Evolutionary conservation across 306 rosid species (phyloP).

Genomic region (Citrullus amarus): DNA sequence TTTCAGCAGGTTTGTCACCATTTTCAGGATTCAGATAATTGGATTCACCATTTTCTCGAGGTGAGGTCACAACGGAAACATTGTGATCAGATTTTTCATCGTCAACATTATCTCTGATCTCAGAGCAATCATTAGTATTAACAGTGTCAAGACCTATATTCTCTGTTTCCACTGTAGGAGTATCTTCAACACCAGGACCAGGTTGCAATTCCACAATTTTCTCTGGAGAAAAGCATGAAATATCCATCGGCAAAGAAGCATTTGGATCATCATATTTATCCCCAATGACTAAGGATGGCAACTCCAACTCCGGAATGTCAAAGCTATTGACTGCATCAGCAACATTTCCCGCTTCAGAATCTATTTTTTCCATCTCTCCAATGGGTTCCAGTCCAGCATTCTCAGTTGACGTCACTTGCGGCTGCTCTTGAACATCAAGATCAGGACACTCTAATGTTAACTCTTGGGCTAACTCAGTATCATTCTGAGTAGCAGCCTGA

Average conservation of each 20-base stretch:
- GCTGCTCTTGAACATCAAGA: slow-evolving; percentile 18
- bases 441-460: slow-evolving; percentile 30
- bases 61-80: slow-evolving; percentile 23
- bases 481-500: slow-evolving; percentile 19
- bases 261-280: slow-evolving; percentile 33
- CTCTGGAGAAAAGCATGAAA: slow-evolving; percentile 26
- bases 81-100: slow-evolving; percentile 25
- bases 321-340: slow-evolving; percentile 29
- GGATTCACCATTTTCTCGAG: slow-evolving; percentile 31
- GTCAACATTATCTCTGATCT: slow-evolving; percentile 24
- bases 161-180: slow-evolving; percentile 16
- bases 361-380: slow-evolving; percentile 26
- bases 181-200: slow-evolving; percentile 19
- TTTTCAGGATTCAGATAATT: slow-evolving; percentile 18
- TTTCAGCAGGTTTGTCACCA: slow-evolving; percentile 29
- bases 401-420: slow-evolving; percentile 10
- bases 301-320: slow-evolving; percentile 24
- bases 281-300: slow-evolving; percentile 22
- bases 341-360: slow-evolving; percentile 23
- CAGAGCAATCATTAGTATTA: slow-evolving; percentile 26
- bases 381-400: slow-evolving; percentile 22
- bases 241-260: slow-evolving; percentile 31
- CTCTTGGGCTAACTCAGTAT: slow-evolving; percentile 25
- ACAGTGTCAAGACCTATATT: slow-evolving; percentile 19
- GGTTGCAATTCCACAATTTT: slow-evolving; percentile 32